phyloP scores from a whole-genome alignment of 2,329 filamentous ascomycete genomes.

The Hypoxylon sp. region DNA sequence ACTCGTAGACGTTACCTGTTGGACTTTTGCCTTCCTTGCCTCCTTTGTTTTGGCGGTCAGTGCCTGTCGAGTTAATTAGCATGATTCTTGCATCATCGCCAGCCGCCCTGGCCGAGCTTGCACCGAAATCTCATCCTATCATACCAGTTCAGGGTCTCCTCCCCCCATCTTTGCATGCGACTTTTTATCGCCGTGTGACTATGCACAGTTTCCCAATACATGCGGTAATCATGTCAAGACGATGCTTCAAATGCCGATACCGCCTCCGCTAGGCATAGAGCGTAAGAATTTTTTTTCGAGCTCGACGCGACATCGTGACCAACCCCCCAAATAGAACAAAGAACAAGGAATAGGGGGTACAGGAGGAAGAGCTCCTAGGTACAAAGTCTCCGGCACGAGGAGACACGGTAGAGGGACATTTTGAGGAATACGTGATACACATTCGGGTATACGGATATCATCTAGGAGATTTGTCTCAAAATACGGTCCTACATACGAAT shows the following conservation, averaged over 20 bases:
- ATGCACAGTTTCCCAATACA: slow-evolving; percentile 39
- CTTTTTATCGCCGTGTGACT: slow-evolving; percentile 41
- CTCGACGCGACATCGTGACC: slow-evolving; percentile 31
- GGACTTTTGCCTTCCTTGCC: slow-evolving; percentile 11
- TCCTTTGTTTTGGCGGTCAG: slow-evolving; percentile 48
- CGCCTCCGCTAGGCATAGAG: slow-evolving; percentile 32
- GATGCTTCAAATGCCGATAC: slow-evolving; percentile 42
- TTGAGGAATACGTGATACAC: slow-evolving; percentile 12
- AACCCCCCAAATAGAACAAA: slow-evolving; percentile 18
- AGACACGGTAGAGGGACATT: slow-evolving; percentile 13
- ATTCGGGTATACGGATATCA: slow-evolving; percentile 17
- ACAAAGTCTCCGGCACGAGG: slow-evolving; percentile 12
- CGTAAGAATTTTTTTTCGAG: slow-evolving; percentile 10
- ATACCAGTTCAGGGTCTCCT: slow-evolving; percentile 32
- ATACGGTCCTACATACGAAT: slow-evolving; percentile 16
- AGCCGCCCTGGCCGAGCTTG: slow-evolving; percentile 52
- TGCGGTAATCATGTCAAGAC: slow-evolving; percentile 39
- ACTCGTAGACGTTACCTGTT: slow-evolving; percentile 4
- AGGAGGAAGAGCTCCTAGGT: slow-evolving; percentile 1
- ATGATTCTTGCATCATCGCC: slow-evolving; percentile 50
- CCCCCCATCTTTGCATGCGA: slow-evolving; percentile 36
- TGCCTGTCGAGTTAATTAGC: slow-evolving; percentile 41
- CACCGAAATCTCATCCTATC: slow-evolving; percentile 48
- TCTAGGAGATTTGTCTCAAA: slow-evolving; percentile 33
- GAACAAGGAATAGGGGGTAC: slow-evolving; percentile 1